Percentiles rank a stretch among this genome's conserved stretches.
These are phyloP conservation scores for Trichoderma gamsii DNA, from an alignment of 495 filamentous ascomycete species.

Conservation along the genomic window DNA sequence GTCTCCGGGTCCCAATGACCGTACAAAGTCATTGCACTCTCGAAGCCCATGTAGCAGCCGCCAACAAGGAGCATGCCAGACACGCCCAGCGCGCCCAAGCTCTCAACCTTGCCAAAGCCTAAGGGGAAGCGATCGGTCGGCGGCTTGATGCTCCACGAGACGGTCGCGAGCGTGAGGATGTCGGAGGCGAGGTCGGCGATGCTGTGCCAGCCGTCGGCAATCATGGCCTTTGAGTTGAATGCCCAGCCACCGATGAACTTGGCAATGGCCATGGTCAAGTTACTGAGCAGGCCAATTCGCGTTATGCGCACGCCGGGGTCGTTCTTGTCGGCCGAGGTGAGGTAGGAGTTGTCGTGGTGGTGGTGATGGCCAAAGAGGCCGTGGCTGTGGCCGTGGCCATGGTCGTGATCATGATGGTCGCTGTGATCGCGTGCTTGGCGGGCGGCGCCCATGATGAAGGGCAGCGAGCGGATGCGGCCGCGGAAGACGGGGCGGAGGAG, in stretches of 20 bases:
- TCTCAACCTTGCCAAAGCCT: conserved; percentile 97
- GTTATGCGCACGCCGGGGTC: conserved; percentile 96
- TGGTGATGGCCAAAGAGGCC: conserved; percentile 60
- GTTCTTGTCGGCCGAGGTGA: conserved; percentile 79
- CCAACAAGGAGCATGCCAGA: conserved; percentile 82
- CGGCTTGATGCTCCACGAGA: conserved; percentile 80
- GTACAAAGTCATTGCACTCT: conserved; percentile 66
- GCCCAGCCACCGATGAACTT: conserved; percentile 89
- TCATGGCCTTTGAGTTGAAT: conserved; percentile 89
- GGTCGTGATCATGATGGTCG: conserved; percentile 15
- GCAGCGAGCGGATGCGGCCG: conserved; percentile 20
- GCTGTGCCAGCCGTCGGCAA: conserved; percentile 92
- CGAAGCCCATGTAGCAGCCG: conserved; percentile 83
- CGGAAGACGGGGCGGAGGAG: conserved; percentile 19
- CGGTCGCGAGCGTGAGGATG: conserved; percentile 85
- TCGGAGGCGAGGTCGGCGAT: conserved; percentile 93
- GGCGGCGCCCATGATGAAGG: conserved; percentile 19
- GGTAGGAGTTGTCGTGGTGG: conserved; percentile 80
- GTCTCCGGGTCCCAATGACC: conserved; percentile 64
- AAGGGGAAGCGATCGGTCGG: conserved; percentile 76
- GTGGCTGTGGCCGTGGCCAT: conserved; percentile 40
- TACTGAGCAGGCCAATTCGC: conserved; percentile 82
- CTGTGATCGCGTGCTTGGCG: conserved; percentile 16
- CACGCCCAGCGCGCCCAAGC: conserved; percentile 85
- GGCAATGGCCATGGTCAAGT: conserved; percentile 85